These are phyloP conservation scores for Kewa caespitosa DNA, from an alignment of 179 eudicot genomes.

Conservation along the genomic window DNA sequence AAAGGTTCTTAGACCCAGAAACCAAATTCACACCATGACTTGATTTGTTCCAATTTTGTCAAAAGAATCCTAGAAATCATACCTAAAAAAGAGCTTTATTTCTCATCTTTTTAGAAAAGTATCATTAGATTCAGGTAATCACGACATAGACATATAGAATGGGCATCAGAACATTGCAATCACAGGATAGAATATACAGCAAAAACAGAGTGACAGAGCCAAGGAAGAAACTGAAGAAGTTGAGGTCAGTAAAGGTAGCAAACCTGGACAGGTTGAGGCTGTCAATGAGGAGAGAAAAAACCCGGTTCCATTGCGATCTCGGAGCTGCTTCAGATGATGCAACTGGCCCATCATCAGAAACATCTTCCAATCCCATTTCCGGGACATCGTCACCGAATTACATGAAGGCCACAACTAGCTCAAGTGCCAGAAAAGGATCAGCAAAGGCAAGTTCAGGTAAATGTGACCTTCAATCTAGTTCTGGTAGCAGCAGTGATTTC, in stretches of 20 bases:
- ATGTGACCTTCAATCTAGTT: conserved; percentile 20
- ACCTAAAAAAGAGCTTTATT: not conserved
- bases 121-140: conserved; percentile 26
- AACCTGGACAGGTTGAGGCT: conserved; percentile 39
- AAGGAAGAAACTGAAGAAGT: conserved; percentile 44
- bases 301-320: conserved; percentile 15
- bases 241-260: conserved; percentile 52
- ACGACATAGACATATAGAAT: conserved; percentile 22
- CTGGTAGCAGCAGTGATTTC: conserved; percentile 18
- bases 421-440: conserved; percentile 40
- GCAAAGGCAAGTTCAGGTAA: conserved; percentile 26
- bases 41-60: conserved; percentile 9
- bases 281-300: conserved; percentile 35
- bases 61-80: conserved; percentile 11
- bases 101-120: not conserved
- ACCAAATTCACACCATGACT: conserved; percentile 15
- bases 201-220: conserved; percentile 35
- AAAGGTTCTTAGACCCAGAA: conserved; percentile 18
- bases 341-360: conserved; percentile 15
- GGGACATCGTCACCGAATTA: conserved; percentile 41
- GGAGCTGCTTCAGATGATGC: conserved; percentile 29
- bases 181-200: conserved; percentile 20
- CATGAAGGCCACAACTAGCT: conserved; percentile 43
- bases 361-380: conserved; percentile 29
- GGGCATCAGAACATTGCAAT: conserved; percentile 26